Base-by-base conservation (phyloP, 163 green algal species). In the Scenedesmus sp. region DNA sequence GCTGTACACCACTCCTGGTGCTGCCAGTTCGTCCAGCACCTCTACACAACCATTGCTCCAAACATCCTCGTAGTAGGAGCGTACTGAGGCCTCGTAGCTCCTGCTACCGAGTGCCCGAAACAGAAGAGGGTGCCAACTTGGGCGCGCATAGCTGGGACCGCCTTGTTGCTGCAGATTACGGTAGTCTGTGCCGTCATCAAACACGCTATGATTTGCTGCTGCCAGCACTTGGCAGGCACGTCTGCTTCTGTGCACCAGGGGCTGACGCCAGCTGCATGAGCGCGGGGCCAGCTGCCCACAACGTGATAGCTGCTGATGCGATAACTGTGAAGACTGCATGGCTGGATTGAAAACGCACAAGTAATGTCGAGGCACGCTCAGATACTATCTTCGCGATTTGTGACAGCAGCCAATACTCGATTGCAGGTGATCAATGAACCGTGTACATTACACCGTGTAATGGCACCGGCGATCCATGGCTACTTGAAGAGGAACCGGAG, bases 11-110 rank as follows among this genome's bases (percentile, higher is more conserved):
- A 90, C 85, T 24, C 85, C 85, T 42, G 85, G 68, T 22, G 68
- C 70, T 83, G 70, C 85, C 9, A 90, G 40, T 20, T 83, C 44
- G 30, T 90, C 85, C n/a, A 90, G 33, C 20, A 65, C 44, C 37
- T 90, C 85, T 44, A 72, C n/a, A 51, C 37, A 51, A 18, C 68
- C 85, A 24, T 72, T 15, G 30, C 84, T 90, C 85, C 68, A 90
- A 40, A 90, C 85, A 20, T 90, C 68, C 3, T 83, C 16, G 43
- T 90, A 90, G 30, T 84, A 90, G 12, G 49, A 37, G 20, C 37
- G 37, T 30, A 83, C 42, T 0, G 51, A 40, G 7, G 18, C 30
- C 68, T 83, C 65, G 65, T 76, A 76, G 65, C 65, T 76, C 65
- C 65, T 76, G 65, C 65, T 76, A 30, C 65, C 65, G 26, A 10